phyloP scores from a whole-genome alignment of 2,329 filamentous ascomycete genomes.

The Aspergillus sp. region DNA sequence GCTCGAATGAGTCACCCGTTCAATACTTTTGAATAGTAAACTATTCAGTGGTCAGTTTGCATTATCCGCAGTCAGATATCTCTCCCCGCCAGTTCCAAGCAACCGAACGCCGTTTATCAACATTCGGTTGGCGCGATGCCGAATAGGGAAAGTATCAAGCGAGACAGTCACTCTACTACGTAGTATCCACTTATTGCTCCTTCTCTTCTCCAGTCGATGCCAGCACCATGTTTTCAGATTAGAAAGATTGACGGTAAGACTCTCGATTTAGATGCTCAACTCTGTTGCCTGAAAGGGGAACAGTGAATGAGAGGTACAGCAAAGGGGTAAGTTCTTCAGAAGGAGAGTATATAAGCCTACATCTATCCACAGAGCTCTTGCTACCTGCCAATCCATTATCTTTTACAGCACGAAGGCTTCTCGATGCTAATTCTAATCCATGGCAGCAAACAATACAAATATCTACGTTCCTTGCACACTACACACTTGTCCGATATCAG shows the following conservation, averaged over 20 bases:
- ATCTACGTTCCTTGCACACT: background rate
- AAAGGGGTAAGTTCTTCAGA: background rate
- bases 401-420: background rate
- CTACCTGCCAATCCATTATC: background rate
- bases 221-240: background rate
- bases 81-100: too few species aligned
- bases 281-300: background rate
- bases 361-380: background rate
- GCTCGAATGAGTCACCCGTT: background rate
- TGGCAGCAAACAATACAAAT: background rate
- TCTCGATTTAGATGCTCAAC: background rate
- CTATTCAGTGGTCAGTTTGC: too few species aligned
- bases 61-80: too few species aligned
- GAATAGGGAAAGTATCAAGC: too few species aligned
- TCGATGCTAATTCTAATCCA: background rate
- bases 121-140: too few species aligned
- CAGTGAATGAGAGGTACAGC: background rate
- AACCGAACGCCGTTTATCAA: too few species aligned
- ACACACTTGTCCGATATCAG: background rate
- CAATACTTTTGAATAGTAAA: too few species aligned
- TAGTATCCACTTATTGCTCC: background rate
- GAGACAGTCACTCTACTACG: background rate
- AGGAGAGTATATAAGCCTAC: background rate
- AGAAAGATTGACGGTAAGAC: background rate
- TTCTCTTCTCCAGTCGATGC: background rate